phyloP scores from a whole-genome alignment of 2,329 filamentous ascomycete genomes.

The Aspergillus floridensis region DNA sequence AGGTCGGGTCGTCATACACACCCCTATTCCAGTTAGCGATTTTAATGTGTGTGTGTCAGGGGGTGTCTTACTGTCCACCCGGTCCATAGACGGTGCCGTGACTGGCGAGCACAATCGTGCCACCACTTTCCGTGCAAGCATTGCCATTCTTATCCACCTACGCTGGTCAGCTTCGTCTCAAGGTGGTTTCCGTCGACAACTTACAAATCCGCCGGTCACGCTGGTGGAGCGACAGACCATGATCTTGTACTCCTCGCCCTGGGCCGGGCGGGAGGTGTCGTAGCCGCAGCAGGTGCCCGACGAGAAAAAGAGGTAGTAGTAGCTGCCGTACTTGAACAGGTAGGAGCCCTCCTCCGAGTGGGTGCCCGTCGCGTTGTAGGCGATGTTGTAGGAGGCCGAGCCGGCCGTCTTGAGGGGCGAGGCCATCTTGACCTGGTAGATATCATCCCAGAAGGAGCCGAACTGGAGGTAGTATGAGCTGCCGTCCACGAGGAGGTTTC shows the following conservation, averaged over 20 bases:
- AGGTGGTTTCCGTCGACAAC: constrained; percentile 4
- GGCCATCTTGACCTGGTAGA: constrained; percentile 59
- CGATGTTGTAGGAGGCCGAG: constrained; percentile 48
- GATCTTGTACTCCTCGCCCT: constrained; percentile 65
- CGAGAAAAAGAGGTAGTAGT: constrained; percentile 65
- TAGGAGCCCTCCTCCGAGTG: constrained; percentile 59
- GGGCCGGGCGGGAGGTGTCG: constrained; percentile 50
- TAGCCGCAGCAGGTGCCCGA: constrained; percentile 62
- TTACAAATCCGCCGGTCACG: constrained; percentile 54
- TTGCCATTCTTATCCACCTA: constrained; percentile 53
- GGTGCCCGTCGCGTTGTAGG: constrained; percentile 51
- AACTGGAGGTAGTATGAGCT: constrained; percentile 55
- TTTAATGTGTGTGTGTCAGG: neutral
- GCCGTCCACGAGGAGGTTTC: constrained; percentile 49
- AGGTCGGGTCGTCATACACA: constrained; percentile 30
- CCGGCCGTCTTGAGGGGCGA: constrained; percentile 30
- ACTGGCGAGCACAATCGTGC: constrained; percentile 59
- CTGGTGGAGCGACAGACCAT: constrained; percentile 60
- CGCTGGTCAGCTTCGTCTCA: neutral
- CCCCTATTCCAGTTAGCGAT: constrained; percentile 24
- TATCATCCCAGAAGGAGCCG: constrained; percentile 66
- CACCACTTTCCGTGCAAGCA: constrained; percentile 56
- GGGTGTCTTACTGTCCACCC: constrained; percentile 59
- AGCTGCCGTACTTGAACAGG: constrained; percentile 55
- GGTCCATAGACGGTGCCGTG: constrained; percentile 60